Conservation (phyloP, 129 eudicot species). For the Flaveria sonorensis region DNA sequence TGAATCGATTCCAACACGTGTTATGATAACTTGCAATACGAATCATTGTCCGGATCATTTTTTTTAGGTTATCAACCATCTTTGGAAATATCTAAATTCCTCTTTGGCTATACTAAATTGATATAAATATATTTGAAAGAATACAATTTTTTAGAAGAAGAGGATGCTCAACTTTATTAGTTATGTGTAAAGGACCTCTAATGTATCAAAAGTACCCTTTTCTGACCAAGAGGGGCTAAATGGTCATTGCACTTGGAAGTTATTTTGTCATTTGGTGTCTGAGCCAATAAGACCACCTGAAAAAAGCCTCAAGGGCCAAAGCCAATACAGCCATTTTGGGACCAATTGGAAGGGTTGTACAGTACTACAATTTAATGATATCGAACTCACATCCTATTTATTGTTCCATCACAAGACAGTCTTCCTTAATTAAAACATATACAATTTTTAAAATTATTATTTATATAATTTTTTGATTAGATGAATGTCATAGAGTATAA, state of each 20-base stretch:
- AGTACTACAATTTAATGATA: not conserved
- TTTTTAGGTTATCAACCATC: not conserved
- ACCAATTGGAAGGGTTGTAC: not conserved
- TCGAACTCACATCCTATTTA: not conserved
- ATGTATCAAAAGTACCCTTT: not conserved
- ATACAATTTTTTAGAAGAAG: not conserved
- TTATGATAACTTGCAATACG: no score
- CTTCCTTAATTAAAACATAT: no score
- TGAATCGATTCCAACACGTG: no score
- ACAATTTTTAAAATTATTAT: no score
- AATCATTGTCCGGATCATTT: not conserved
- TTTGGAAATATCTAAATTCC: no score
- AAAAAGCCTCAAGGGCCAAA: slow-evolving; percentile 9
- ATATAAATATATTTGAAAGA: not conserved
- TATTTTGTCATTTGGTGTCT: slow-evolving; percentile 6
- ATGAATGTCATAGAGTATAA: no score
- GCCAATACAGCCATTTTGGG: not conserved
- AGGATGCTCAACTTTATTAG: slow-evolving; percentile 7
- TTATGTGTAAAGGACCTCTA: slow-evolving; percentile 1
- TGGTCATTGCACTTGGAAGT: not conserved
- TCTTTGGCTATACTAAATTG: not conserved
- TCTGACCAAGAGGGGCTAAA: slow-evolving; percentile 6
- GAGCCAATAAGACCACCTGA: not conserved
- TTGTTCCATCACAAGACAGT: not conserved
- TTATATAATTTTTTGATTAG: no score